phyloP scores from a whole-genome alignment of 202 grass and related monocot species.

The Panicum hallii region DNA sequence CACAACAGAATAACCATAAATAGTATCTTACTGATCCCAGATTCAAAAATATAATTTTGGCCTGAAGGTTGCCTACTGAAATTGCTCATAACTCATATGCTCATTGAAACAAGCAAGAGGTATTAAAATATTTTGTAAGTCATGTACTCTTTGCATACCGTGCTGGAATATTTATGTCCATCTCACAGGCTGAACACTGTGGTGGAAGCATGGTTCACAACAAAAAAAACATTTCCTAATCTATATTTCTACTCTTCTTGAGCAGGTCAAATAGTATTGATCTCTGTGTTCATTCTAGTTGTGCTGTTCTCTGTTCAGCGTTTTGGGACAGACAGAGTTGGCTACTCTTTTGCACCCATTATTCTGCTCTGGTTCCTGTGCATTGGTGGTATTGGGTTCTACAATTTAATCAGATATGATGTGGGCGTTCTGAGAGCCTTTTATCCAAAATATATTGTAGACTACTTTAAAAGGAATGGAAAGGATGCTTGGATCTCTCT shows the following conservation, averaged over 20 bases:
- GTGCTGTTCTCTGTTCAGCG: background rate
- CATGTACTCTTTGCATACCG: too few species aligned
- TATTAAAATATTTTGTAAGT: too few species aligned
- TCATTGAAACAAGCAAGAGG: too few species aligned
- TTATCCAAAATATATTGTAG: background rate
- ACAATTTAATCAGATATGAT: background rate
- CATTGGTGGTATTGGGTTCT: background rate
- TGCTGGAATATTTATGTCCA: background rate
- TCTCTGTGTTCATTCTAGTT: background rate
- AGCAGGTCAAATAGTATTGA: background rate
- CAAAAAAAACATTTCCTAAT: background rate
- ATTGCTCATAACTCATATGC: too few species aligned
- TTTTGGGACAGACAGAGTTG: conserved; percentile 1
- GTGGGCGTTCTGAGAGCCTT: background rate
- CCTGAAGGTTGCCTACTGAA: too few species aligned
- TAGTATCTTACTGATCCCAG: too few species aligned
- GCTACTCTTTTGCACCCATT: background rate
- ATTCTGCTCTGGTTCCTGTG: conserved; percentile 4
- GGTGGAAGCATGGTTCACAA: background rate
- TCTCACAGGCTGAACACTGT: background rate
- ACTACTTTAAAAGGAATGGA: background rate
- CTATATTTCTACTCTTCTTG: background rate
- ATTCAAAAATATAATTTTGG: too few species aligned
- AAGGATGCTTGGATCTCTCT: background rate
- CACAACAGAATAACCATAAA: too few species aligned